Percentiles rank a stretch among this genome's conserved stretches.
Conservation (phyloP, 1,139 yeast genomes). For the Sugiyamaella neomexicana region DNA sequence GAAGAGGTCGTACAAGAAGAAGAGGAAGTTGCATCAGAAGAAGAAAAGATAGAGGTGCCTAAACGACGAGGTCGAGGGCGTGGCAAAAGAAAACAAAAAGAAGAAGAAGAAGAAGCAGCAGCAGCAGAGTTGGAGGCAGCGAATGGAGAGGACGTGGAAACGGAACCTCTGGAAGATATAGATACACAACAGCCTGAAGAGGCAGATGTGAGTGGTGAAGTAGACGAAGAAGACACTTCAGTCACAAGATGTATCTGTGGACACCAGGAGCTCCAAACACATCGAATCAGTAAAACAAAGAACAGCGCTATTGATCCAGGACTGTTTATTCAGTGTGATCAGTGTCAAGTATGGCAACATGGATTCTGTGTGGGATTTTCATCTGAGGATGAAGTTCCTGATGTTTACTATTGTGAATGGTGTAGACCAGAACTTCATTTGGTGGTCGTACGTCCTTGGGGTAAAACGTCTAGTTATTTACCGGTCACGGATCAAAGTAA, state of each 20-base stretch:
- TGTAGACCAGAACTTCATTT: constrained; percentile 84
- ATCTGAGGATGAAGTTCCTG: constrained; percentile 76
- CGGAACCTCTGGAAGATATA: constrained; percentile 15
- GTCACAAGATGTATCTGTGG: constrained; percentile 90
- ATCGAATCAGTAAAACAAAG: constrained; percentile 44
- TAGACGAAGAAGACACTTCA: constrained; percentile 16
- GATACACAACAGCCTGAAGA: constrained; percentile 18
- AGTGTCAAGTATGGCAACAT: constrained; percentile 96
- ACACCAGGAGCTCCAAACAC: constrained; percentile 61
- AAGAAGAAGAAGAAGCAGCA: constrained; percentile 1
- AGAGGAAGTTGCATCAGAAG: constrained; percentile 1
- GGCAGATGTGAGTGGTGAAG: constrained; percentile 14
- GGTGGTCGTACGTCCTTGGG: constrained; percentile 51
- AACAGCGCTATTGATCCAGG: constrained; percentile 71
- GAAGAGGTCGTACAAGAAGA: constrained; percentile 10
- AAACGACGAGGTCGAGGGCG: constrained; percentile 7
- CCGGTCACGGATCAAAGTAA: constrained; percentile 39
- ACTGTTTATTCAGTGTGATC: constrained; percentile 83
- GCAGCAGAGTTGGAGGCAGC: background rate
- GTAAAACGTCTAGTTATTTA: constrained; percentile 46
- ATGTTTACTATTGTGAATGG: constrained; percentile 88
- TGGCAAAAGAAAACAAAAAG: background rate
- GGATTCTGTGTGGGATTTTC: constrained; percentile 89
- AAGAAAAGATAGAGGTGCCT: background rate
- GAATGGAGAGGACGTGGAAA: constrained; percentile 19